phyloP scores from a whole-genome alignment of 176 grass and related monocot species.

The Oryza australiensis region DNA sequence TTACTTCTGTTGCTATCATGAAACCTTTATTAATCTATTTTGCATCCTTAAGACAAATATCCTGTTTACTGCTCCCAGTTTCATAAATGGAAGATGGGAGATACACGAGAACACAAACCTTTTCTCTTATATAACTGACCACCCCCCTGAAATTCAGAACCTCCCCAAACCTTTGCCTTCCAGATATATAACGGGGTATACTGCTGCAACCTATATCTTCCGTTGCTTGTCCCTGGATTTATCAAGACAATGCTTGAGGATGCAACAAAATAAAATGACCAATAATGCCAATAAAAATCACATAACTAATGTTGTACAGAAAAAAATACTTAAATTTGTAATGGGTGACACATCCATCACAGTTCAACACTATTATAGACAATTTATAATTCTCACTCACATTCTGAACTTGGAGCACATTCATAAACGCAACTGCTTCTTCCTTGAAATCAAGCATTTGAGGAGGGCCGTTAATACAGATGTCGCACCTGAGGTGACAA shows the following conservation, averaged over 20 bases:
- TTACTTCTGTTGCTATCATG: neutral
- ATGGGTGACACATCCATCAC: conserved; percentile 2
- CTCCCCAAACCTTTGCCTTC: conserved; percentile 25
- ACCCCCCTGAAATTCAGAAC: conserved; percentile 54
- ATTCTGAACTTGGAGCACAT: conserved; percentile 57
- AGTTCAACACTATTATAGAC: conserved; percentile 9
- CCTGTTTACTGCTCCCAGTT: neutral
- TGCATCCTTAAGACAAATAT: conserved; percentile 3
- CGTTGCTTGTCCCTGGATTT: conserved; percentile 40
- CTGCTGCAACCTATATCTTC: conserved; percentile 21
- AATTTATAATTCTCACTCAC: conserved; percentile 39
- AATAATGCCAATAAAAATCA: neutral
- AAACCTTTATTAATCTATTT: neutral
- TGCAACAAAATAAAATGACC: neutral
- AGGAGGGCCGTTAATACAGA: conserved; percentile 76
- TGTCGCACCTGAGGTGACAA: conserved; percentile 67
- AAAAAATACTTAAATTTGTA: neutral
- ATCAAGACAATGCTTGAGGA: conserved; percentile 29
- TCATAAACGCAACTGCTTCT: conserved; percentile 60
- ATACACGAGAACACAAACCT: conserved; percentile 55
- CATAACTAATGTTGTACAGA: neutral
- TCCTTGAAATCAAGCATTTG: conserved; percentile 85
- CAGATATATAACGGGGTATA: conserved; percentile 32
- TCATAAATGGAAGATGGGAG: conserved; percentile 11
- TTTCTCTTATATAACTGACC: conserved; percentile 67